Conservation (phyloP, 2,329 filamentous ascomycete genomes). For the Elsinoe batatas region DNA sequence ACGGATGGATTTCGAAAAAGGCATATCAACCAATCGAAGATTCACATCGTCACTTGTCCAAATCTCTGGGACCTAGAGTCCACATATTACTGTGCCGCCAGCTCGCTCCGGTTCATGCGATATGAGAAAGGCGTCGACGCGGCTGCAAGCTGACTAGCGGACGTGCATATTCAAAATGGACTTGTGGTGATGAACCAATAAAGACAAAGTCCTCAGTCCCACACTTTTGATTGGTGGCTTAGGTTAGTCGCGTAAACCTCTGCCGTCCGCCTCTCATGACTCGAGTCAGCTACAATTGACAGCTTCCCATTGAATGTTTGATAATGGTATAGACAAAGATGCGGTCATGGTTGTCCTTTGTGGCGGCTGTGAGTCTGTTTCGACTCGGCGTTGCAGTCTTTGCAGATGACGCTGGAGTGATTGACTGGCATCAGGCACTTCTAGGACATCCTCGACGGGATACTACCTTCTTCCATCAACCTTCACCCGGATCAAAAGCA, state of each 20-base stretch:
- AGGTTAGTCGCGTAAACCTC: slow-evolving; percentile 1
- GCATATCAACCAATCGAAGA: background rate
- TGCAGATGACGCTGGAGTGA: slow-evolving; percentile 77
- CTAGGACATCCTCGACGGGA: slow-evolving; percentile 71
- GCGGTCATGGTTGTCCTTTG: slow-evolving; percentile 12
- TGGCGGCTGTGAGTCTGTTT: slow-evolving; percentile 30
- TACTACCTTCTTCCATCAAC: slow-evolving; percentile 91
- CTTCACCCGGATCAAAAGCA: slow-evolving; percentile 69
- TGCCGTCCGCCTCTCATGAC: background rate
- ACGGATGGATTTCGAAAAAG: background rate
- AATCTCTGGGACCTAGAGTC: slow-evolving; percentile 3
- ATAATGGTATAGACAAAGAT: slow-evolving; percentile 1
- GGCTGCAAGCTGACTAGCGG: slow-evolving; percentile 2
- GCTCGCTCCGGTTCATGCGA: slow-evolving; percentile 1
- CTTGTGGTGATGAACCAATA: too few species aligned
- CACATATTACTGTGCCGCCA: slow-evolving; percentile 3
- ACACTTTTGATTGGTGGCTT: background rate
- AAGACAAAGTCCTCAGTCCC: background rate
- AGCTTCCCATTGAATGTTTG: background rate
- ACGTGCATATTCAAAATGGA: background rate
- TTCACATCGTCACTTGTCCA: background rate
- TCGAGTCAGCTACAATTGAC: background rate
- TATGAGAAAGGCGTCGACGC: background rate
- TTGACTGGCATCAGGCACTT: slow-evolving; percentile 88
- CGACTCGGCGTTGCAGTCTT: slow-evolving; percentile 59